Evolutionary conservation across 2,329 filamentous ascomycete genomes (phyloP).

Genomic region (Epicoccum nigrum): DNA sequence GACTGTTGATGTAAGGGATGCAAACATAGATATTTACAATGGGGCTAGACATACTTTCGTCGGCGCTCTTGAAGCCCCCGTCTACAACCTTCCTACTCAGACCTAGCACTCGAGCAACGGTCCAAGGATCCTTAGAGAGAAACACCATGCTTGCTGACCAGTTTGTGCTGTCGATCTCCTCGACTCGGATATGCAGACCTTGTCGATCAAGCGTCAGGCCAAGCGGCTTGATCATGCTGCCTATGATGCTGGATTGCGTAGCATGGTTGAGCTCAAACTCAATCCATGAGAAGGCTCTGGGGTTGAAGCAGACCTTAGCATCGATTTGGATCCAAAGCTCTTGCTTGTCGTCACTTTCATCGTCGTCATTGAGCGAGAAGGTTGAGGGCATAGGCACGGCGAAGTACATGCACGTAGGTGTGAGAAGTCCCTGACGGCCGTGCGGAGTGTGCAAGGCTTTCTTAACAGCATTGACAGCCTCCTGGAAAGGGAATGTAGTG

Average conservation of each 20-base stretch:
- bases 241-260: slow-evolving; percentile 32
- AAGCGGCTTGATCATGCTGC: slow-evolving; percentile 34
- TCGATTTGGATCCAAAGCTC: slow-evolving; percentile 34
- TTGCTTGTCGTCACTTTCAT: slow-evolving; percentile 1
- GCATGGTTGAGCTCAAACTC: slow-evolving; percentile 31
- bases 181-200: slow-evolving; percentile 33
- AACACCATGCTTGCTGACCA: slow-evolving; percentile 27
- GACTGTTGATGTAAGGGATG: not conserved
- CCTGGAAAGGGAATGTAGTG: slow-evolving; percentile 20
- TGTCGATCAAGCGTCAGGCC: slow-evolving; percentile 32
- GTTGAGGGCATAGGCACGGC: slow-evolving; percentile 18
- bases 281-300: slow-evolving; percentile 29
- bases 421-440: slow-evolving; percentile 24
- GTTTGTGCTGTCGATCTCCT: slow-evolving; percentile 33
- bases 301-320: slow-evolving; percentile 30
- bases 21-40: no score
- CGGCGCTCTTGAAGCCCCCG: slow-evolving; percentile 22
- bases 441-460: slow-evolving; percentile 22
- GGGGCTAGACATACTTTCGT: slow-evolving; percentile 26
- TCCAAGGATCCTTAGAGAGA: slow-evolving; percentile 27
- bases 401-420: slow-evolving; percentile 31
- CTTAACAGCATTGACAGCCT: slow-evolving; percentile 23
- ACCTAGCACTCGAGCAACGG: slow-evolving; percentile 25
- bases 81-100: slow-evolving; percentile 28
- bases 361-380: not conserved